Percentiles rank a stretch among this genome's conserved stretches.
Evolutionary conservation across 371 early-diverging fungal genomes (phyloP).

Genomic region (Apophysomyces variabilis): DNA sequence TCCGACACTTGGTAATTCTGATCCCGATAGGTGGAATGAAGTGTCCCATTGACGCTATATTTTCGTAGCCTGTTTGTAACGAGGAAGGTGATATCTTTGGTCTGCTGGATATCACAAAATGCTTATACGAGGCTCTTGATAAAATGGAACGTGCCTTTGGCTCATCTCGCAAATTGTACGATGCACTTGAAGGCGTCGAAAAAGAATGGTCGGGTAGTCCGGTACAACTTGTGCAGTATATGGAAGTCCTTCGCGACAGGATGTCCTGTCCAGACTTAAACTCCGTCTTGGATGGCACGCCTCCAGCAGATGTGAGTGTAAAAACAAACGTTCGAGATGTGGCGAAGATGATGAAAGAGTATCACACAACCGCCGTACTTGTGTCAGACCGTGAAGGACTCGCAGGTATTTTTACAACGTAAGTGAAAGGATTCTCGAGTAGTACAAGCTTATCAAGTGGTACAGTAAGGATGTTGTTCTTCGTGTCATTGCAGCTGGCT

Average conservation of each 20-base stretch:
- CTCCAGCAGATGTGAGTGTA: slow-evolving; percentile 77
- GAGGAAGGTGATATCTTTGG: slow-evolving; percentile 92
- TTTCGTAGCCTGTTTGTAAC: slow-evolving; percentile 75
- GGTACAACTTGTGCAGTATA: slow-evolving; percentile 69
- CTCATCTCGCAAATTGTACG: slow-evolving; percentile 83
- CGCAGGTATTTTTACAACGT: slow-evolving; percentile 93
- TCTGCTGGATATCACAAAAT: slow-evolving; percentile 94
- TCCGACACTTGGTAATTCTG: slow-evolving; percentile 86
- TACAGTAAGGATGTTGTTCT: slow-evolving; percentile 85
- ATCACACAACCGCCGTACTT: slow-evolving; percentile 90
- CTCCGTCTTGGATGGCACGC: slow-evolving; percentile 73
- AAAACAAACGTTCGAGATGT: slow-evolving; percentile 90
- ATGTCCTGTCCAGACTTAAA: slow-evolving; percentile 92
- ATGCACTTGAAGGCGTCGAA: slow-evolving; percentile 94
- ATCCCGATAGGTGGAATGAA: not conserved
- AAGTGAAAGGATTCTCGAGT: slow-evolving; percentile 37
- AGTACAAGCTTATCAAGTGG: not conserved
- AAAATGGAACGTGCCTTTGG: slow-evolving; percentile 92
- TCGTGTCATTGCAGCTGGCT: slow-evolving; percentile 93
- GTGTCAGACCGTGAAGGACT: slow-evolving; percentile 85
- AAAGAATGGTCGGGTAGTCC: slow-evolving; percentile 74
- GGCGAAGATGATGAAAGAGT: slow-evolving; percentile 88
- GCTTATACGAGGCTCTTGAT: slow-evolving; percentile 91
- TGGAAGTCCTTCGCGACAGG: slow-evolving; percentile 77
- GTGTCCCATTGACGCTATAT: not conserved